Evolutionary conservation across 2,329 filamentous ascomycete species (phyloP).

Genomic region (Stachybotrys chlorohalonatus): DNA sequence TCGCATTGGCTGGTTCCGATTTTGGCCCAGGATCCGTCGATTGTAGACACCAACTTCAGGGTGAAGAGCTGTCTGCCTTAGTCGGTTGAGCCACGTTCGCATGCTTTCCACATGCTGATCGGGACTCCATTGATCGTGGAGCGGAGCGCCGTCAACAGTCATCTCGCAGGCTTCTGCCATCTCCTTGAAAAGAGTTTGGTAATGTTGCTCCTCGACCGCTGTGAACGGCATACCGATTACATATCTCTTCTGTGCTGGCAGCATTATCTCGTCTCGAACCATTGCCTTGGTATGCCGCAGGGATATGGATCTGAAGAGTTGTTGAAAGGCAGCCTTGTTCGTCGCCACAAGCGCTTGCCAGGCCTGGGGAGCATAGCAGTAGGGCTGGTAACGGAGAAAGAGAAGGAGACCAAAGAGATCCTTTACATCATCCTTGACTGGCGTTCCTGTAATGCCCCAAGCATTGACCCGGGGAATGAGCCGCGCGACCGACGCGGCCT

Average conservation of each 20-base stretch:
- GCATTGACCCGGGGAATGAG: slow-evolving; percentile 76
- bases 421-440: slow-evolving; percentile 66
- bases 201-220: slow-evolving; percentile 84
- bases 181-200: slow-evolving; percentile 63
- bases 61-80: slow-evolving; percentile 79
- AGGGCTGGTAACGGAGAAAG: slow-evolving; percentile 74
- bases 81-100: slow-evolving; percentile 66
- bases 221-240: slow-evolving; percentile 88
- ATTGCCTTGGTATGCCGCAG: slow-evolving; percentile 79
- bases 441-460: slow-evolving; percentile 87
- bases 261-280: slow-evolving; percentile 65
- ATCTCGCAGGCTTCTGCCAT: slow-evolving; percentile 66
- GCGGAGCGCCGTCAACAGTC: slow-evolving; percentile 52
- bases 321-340: slow-evolving; percentile 55
- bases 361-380: slow-evolving; percentile 50
- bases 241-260: slow-evolving; percentile 78
- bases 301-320: slow-evolving; percentile 62
- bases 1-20: slow-evolving; percentile 56
- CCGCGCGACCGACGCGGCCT: slow-evolving; percentile 71
- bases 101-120: slow-evolving; percentile 60
- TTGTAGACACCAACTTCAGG: slow-evolving; percentile 68
- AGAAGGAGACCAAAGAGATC: slow-evolving; percentile 74
- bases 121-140: slow-evolving; percentile 53
- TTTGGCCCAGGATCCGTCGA: slow-evolving; percentile 52
- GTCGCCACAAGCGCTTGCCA: slow-evolving; percentile 59